Base-by-base conservation (phyloP, 805 yeast genomes). In the Candida schatavii region DNA sequence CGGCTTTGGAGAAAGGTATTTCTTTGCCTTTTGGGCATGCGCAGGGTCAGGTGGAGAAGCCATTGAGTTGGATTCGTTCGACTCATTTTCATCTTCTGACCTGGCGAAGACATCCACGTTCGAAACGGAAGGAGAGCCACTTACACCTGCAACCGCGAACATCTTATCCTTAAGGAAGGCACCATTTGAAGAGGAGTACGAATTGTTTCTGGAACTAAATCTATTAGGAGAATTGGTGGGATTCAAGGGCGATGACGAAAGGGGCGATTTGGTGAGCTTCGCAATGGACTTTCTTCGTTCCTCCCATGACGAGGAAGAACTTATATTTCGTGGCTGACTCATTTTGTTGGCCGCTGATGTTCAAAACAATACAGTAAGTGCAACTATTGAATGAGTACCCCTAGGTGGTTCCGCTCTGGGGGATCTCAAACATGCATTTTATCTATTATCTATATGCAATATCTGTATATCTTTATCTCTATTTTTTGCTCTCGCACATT, bases 211-310 rank as follows among this genome's bases (percentile, higher is more conserved):
- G 6, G 48, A 45, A 6, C 44, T 40, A 9, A 37, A 38, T 34
- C 54, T 39, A 19, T 47, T 42, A 23, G 7, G 7, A 17, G 57
- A 57, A 3, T 61, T 54, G 19, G 43, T 50, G n/a, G 55, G 44
- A 10, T 43, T 29, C 14, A 41, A 19, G 3, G 64, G 63, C 10
- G 66, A 60, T 18, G 49, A 45, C 10, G 61, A 52, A 26, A 60
- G 34, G 11, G 64, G 65, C 10, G 64, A 58, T 36, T 58, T 46
- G 3, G 68, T 61, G 17, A 64, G 45, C 44, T 55, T 57, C 11
- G 68, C 68, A 14, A 64, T 62, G 9, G 66, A 60, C 37, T 55
- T 46, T 34, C 63, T 49, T 35, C 67, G 40, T 19, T 36, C 46
- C 34, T 45, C 43, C 19, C 57, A 54, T 45, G 44, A 48, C 10